A percentile compares a stretch with the other conserved stretches of the same genome.
Evolutionary conservation across 164 flowering plant genomes (phyloP).

Genomic region (Pachysandra terminalis): DNA sequence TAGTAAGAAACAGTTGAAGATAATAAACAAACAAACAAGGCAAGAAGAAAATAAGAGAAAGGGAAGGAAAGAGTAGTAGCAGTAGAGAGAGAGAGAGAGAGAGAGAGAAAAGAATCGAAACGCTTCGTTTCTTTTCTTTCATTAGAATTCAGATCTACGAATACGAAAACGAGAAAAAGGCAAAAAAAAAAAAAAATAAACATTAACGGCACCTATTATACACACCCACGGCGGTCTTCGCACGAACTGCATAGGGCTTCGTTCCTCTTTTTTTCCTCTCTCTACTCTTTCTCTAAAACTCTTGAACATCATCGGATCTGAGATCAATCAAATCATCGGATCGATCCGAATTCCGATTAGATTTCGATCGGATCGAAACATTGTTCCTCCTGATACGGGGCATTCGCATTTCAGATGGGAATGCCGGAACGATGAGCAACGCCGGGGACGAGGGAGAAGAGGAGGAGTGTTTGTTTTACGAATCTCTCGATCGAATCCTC

Average conservation of each 20-base stretch:
- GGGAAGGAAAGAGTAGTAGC: too few relatives aligned
- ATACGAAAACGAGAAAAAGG: too few relatives aligned
- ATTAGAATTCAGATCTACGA: too few relatives aligned
- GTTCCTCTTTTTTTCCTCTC: conserved; percentile 8
- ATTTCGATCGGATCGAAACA: neutral
- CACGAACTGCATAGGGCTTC: conserved; percentile 21
- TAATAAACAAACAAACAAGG: too few relatives aligned
- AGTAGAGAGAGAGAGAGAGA: too few relatives aligned
- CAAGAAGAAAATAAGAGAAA: too few relatives aligned
- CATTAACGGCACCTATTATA: neutral
- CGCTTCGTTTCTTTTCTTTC: too few relatives aligned
- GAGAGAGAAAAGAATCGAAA: too few relatives aligned
- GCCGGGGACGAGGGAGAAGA: conserved; percentile 38
- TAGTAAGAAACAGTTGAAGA: too few relatives aligned
- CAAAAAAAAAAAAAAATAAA: too few relatives aligned
- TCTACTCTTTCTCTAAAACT: neutral
- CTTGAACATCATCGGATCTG: conserved; percentile 1
- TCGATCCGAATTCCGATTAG: conserved; percentile 2
- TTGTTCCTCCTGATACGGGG: conserved; percentile 11
- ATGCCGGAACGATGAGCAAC: conserved; percentile 53
- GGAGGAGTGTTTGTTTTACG: conserved; percentile 64
- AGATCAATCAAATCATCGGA: neutral
- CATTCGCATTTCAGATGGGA: conserved; percentile 30
- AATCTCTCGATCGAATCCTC: conserved; percentile 82
- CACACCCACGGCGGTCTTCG: neutral